Evolutionary conservation across 306 rosid species (phyloP).

Genomic region (Dicorynia guianensis): DNA sequence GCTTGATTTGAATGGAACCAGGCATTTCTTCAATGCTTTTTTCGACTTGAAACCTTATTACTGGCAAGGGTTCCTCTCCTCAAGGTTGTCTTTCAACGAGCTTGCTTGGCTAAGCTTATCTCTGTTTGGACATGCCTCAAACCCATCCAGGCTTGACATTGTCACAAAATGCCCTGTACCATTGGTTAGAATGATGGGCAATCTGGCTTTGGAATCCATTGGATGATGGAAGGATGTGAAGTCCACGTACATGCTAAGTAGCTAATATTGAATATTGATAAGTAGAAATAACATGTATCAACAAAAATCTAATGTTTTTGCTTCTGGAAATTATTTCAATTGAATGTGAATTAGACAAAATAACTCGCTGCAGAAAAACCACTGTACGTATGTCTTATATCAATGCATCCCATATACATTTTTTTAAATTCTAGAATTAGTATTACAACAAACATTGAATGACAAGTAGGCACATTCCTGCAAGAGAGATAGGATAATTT

Average conservation of each 20-base stretch:
- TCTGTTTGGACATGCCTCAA: conserved; percentile 70
- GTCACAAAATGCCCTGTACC: conserved; percentile 60
- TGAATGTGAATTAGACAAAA: neutral
- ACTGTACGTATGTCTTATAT: neutral
- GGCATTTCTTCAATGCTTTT: conserved; percentile 82
- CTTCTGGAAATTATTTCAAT: conserved; percentile 7
- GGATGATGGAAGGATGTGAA: conserved; percentile 9
- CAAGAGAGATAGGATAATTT: neutral
- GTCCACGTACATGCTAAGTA: neutral
- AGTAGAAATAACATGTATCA: too few species aligned
- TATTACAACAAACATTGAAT: neutral
- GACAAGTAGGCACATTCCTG: neutral
- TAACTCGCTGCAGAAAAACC: too few species aligned
- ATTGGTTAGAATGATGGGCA: conserved; percentile 50
- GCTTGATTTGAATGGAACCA: conserved; percentile 77
- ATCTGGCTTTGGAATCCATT: conserved; percentile 53
- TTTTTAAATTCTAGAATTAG: neutral
- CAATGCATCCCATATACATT: neutral
- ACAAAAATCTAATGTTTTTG: neutral
- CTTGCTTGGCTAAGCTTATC: conserved; percentile 61
- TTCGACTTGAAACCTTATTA: conserved; percentile 73
- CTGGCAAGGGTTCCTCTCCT: conserved; percentile 90
- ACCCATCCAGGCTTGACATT: conserved; percentile 67
- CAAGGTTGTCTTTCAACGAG: conserved; percentile 67
- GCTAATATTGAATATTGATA: neutral